A percentile compares a stretch with the other conserved stretches of the same genome.
These are phyloP conservation scores for Herpetomonas muscarum DNA, from an alignment of 208 protist species.

Conservation along the genomic window DNA sequence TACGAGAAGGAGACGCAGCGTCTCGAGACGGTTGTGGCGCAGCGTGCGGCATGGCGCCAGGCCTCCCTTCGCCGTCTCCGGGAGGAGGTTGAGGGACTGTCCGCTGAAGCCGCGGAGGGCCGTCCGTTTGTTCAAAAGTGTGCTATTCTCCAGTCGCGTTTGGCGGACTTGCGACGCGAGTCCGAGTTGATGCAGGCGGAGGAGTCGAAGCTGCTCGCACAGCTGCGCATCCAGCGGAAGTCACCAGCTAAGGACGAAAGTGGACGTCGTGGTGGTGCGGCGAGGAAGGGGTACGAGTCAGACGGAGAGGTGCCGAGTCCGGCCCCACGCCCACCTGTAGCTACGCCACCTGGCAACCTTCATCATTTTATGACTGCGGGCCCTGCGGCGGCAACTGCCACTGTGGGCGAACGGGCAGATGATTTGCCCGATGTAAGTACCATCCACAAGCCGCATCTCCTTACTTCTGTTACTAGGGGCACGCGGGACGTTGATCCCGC, in stretches of 20 bases:
- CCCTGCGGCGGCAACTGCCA: not conserved
- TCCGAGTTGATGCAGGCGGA: not conserved
- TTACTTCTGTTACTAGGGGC: no score
- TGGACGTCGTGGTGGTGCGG: no score
- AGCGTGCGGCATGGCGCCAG: not conserved
- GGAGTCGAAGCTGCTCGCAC: not conserved
- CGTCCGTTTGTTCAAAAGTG: not conserved
- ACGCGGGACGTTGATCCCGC: no score
- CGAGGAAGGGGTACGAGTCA: no score
- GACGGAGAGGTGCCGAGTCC: no score
- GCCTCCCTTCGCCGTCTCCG: not conserved
- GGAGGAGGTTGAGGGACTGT: not conserved
- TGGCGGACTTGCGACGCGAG: not conserved
- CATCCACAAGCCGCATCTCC: not conserved
- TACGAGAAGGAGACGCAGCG: conserved; percentile 6
- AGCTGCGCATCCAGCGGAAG: not conserved
- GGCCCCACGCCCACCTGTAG: no score
- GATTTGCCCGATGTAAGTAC: not conserved
- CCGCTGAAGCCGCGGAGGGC: not conserved
- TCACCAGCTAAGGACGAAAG: no score
- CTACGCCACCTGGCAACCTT: no score
- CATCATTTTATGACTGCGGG: no score
- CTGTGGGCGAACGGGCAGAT: not conserved
- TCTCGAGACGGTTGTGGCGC: not conserved
- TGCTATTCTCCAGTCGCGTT: not conserved